These are phyloP conservation scores for Geotrichum cucujoidarum DNA, from an alignment of 1,139 yeast genomes.

Conservation along the genomic window DNA sequence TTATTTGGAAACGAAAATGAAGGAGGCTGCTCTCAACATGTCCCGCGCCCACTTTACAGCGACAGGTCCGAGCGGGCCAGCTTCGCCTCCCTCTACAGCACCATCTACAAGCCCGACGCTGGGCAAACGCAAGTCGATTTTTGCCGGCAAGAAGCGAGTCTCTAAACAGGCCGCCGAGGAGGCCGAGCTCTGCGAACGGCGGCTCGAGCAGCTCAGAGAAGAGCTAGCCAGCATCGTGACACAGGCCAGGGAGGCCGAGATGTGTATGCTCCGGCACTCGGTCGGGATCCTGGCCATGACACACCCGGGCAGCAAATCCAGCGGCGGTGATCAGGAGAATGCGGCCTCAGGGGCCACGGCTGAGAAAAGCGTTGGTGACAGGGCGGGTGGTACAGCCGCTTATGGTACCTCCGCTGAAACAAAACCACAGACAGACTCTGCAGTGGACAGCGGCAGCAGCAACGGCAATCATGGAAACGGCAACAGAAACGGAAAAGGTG, in stretches of 20 bases:
- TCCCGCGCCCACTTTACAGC: conserved; percentile 27
- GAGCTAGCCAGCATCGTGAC: conserved; percentile 1
- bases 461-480: background rate
- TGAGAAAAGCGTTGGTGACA: background rate
- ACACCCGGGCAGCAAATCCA: background rate
- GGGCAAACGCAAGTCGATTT: background rate
- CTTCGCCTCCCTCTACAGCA: background rate
- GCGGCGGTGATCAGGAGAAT: background rate
- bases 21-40: conserved; percentile 35
- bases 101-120: background rate
- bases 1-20: conserved; percentile 1
- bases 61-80: background rate
- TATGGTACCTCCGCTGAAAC: background rate
- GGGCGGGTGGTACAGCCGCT: background rate
- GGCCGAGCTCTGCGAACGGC: background rate
- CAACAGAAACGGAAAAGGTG: too few relatives aligned
- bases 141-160: background rate
- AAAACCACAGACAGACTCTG: background rate
- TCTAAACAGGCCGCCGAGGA: conserved; percentile 2
- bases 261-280: conserved; percentile 3
- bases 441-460: background rate
- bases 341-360: background rate
- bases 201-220: background rate
- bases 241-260: conserved; percentile 1
- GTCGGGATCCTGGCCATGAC: conserved; percentile 6